A percentile compares a stretch with the other conserved stretches of the same genome.
Conservation (phyloP, 2,329 filamentous ascomycete genomes). For the Zelopaecilomyces penicillatus region DNA sequence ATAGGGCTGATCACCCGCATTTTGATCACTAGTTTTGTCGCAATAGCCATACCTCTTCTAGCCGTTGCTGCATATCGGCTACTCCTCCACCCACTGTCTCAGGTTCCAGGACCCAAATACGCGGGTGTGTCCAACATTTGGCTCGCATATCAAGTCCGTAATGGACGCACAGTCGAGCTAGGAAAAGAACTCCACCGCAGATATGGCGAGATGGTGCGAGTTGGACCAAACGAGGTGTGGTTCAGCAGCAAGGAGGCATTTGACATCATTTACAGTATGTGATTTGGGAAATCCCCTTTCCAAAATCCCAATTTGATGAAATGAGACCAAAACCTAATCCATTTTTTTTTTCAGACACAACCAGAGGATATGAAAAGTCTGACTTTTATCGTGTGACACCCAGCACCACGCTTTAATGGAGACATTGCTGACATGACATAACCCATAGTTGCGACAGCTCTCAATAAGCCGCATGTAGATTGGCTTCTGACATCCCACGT, state of each 20-base stretch:
- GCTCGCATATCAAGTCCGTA: conserved; percentile 37
- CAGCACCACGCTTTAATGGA: too few species aligned
- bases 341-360: conserved; percentile 27
- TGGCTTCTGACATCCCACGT: conserved; percentile 27
- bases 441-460: conserved; percentile 33
- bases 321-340: not conserved
- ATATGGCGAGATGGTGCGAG: conserved; percentile 44
- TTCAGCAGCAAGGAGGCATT: conserved; percentile 40
- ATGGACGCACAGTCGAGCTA: conserved; percentile 33
- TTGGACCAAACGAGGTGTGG: conserved; percentile 47
- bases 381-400: conserved; percentile 41
- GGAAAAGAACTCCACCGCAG: conserved; percentile 34
- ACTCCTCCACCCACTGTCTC: conserved; percentile 34
- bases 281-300: not conserved
- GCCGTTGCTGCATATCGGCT: conserved; percentile 29
- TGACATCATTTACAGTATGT: conserved; percentile 38
- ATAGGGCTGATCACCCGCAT: conserved; percentile 1
- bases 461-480: conserved; percentile 34
- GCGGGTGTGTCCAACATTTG: conserved; percentile 41
- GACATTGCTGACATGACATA: not conserved
- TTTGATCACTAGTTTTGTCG: not conserved
- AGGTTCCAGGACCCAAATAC: conserved; percentile 36
- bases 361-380: conserved; percentile 41
- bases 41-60: conserved; percentile 3
- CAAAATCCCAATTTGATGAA: too few species aligned